These are phyloP conservation scores for Ustilago lituana DNA, from an alignment of 1,284 basidiomycete genomes.

Conservation along the genomic window DNA sequence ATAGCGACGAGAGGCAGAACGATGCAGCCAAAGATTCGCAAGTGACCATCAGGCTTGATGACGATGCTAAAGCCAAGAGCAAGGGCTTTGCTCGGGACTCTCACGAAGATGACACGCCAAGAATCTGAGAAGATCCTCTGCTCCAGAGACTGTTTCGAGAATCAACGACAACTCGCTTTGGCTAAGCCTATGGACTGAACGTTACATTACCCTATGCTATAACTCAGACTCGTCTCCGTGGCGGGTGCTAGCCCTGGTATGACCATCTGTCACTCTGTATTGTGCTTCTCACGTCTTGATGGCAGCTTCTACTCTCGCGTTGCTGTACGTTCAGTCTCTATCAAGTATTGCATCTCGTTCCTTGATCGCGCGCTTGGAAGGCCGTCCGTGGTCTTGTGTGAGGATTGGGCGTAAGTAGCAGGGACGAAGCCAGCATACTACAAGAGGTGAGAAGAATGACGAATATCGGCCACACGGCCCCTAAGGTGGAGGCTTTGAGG, in stretches of 20 bases:
- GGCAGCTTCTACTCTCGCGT: too few relatives aligned
- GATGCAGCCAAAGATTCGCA: constrained; percentile 44
- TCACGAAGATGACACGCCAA: constrained; percentile 39
- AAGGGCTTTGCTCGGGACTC: constrained; percentile 14
- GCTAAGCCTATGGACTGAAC: too few relatives aligned
- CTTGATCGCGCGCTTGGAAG: too few relatives aligned
- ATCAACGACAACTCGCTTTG: not conserved
- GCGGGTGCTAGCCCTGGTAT: too few relatives aligned
- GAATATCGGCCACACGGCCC: not conserved
- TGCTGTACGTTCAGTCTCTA: too few relatives aligned
- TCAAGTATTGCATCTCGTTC: too few relatives aligned
- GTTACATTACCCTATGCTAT: too few relatives aligned
- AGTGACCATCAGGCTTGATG: constrained; percentile 36
- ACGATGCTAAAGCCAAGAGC: constrained; percentile 29
- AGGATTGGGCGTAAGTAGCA: too few relatives aligned
- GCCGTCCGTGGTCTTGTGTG: too few relatives aligned
- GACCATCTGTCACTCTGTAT: constrained; percentile 2
- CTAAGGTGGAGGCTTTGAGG: constrained; percentile 2
- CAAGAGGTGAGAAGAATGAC: too few relatives aligned
- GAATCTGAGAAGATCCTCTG: constrained; percentile 14
- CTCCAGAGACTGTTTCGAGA: not conserved
- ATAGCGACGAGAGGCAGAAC: constrained; percentile 30
- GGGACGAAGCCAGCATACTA: too few relatives aligned
- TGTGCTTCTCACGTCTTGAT: not conserved
- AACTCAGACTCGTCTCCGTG: too few relatives aligned